Base-by-base conservation (phyloP, 176 grass and related monocot species). In the Neostapfia colusana region DNA sequence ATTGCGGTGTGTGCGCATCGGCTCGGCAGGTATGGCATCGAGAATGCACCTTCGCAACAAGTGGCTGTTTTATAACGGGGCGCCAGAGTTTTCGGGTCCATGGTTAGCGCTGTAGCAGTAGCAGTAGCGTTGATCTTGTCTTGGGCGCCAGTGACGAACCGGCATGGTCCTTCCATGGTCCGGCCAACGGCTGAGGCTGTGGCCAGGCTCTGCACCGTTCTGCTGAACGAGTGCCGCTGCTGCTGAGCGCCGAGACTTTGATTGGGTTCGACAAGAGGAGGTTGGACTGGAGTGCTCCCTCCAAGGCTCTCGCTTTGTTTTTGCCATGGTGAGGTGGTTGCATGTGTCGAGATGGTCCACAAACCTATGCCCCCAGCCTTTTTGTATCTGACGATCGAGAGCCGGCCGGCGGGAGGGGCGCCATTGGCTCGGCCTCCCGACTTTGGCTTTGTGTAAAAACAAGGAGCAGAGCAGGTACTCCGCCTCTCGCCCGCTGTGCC, bases 81-180 rank as follows among this genome's bases (percentile, higher is more conserved):
- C 74, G 37, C 53, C 34, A 55, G 70, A 79, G 58, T 26, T 43
- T 74, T 44, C 59, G 74, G 85, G 80, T 54, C 75, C 85, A 83
- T 51, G 42, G 43, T 40, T 64, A 78, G 49, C 43, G 44, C 37
- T 48, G 65, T 5, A n/a, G 70, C 71, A 81, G 61, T 42, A 63
- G 58, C 79, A 24, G 21, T 65, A 31, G 51, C 25, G 10, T 79
- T 65, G 43, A 59, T 31, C 11, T 9, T 64, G 74, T 74, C 75
- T 0, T 16, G 5, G 45, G 10, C 21, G 55, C 21, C 31, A 57
- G n/a, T 42, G 85, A 66, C 74, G 68, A 74, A 69, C 53, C 63
- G 43, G 75, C 54, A 37, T 74, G 75, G 80, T 74, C 72, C n/a
- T n/a, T n/a, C n/a, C 84, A 75, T 44, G 56, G 66, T 27, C 59